A percentile compares a stretch with the other conserved stretches of the same genome.
Conservation (phyloP, 495 filamentous ascomycete species). For the Talaromyces stipitatus region DNA sequence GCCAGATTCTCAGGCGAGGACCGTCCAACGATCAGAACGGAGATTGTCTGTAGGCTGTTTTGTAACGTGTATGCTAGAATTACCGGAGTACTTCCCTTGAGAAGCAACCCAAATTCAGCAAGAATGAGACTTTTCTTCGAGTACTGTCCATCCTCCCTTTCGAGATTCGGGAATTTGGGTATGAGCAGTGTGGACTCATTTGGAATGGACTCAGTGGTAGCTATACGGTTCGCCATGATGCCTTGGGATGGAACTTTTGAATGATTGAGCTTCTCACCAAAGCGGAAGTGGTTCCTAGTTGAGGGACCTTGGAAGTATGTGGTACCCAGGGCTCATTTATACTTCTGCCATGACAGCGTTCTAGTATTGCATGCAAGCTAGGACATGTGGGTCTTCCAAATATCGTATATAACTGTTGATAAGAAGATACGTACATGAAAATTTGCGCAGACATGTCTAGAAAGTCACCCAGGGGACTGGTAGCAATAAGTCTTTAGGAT, state of each 20-base stretch:
- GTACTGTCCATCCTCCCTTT: background rate
- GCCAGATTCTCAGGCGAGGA: slow-evolving; percentile 75
- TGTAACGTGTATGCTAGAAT: slow-evolving; percentile 86
- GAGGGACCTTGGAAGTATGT: background rate
- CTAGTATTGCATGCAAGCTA: background rate
- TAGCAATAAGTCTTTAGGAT: background rate
- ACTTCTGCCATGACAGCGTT: background rate
- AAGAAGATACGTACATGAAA: background rate
- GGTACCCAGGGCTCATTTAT: background rate
- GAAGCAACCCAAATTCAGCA: slow-evolving; percentile 59
- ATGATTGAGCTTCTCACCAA: background rate
- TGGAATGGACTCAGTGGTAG: background rate
- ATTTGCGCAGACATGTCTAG: background rate
- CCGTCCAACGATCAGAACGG: slow-evolving; percentile 77
- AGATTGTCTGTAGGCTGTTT: slow-evolving; percentile 80
- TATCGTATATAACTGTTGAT: background rate
- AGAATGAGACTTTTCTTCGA: slow-evolving; percentile 25
- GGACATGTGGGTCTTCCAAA: background rate
- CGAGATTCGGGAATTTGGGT: background rate
- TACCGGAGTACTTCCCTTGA: slow-evolving; percentile 67
- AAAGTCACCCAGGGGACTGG: too few relatives aligned
- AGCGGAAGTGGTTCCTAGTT: background rate
- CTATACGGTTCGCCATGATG: background rate
- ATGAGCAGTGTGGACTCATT: background rate
- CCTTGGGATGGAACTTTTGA: background rate